Evolutionary conservation across 169 alveolate species (phyloP).

Genomic region (Plasmodium berghei): DNA sequence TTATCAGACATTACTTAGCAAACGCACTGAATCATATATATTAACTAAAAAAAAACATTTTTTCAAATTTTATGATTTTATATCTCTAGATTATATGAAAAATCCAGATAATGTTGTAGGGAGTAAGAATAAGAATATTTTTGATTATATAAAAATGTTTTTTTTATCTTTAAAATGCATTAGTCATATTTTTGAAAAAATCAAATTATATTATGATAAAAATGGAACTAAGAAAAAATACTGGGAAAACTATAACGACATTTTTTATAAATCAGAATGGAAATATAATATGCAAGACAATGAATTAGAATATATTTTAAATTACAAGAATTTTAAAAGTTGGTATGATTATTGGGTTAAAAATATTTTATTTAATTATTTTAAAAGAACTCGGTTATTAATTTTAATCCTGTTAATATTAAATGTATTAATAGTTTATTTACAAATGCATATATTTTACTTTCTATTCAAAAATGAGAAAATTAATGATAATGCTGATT

Average conservation of each 20-base stretch:
- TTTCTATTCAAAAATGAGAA: slow-evolving; percentile 5
- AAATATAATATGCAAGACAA: slow-evolving; percentile 26
- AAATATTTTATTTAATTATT: slow-evolving; percentile 24
- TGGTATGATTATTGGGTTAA: slow-evolving; percentile 73
- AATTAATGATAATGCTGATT: neutral
- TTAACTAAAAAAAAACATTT: slow-evolving; percentile 4
- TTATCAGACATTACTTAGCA: too few relatives aligned
- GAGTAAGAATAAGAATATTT: slow-evolving; percentile 11
- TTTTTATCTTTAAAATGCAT: slow-evolving; percentile 17
- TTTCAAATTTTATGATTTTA: slow-evolving; percentile 32
- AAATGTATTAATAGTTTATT: slow-evolving; percentile 20
- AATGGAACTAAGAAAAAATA: slow-evolving; percentile 11
- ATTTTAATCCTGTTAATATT: slow-evolving; percentile 9
- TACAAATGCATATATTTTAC: slow-evolving; percentile 33
- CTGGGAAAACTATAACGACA: slow-evolving; percentile 42
- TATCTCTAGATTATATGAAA: slow-evolving; percentile 19
- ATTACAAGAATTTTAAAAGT: slow-evolving; percentile 46
- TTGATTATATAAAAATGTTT: slow-evolving; percentile 5
- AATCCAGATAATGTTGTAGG: slow-evolving; percentile 11
- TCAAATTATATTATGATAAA: slow-evolving; percentile 7
- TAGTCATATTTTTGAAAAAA: slow-evolving; percentile 7
- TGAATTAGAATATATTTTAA: slow-evolving; percentile 61
- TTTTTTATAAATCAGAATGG: slow-evolving; percentile 58
- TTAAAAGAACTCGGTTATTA: slow-evolving; percentile 30
- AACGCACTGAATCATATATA: slow-evolving; percentile 10